These are phyloP conservation scores for Lentinula lateritia DNA, from an alignment of 768 basidiomycete species.

Conservation along the genomic window DNA sequence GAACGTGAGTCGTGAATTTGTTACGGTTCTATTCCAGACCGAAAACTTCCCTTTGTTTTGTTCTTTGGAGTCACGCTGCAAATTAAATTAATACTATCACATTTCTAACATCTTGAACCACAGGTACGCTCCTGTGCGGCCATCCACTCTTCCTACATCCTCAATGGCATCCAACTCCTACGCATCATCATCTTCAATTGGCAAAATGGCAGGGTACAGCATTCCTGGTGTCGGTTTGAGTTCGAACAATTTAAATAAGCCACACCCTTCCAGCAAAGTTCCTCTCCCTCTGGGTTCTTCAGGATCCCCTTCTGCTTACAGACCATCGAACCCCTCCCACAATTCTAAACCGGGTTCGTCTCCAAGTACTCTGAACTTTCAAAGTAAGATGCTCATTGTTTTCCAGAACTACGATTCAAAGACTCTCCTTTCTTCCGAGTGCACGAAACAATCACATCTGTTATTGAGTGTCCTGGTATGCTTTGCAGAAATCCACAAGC, in stretches of 20 bases:
- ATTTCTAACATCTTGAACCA: not conserved
- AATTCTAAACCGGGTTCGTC: slow-evolving; percentile 23
- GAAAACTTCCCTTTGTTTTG: not conserved
- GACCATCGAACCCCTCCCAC: slow-evolving; percentile 18
- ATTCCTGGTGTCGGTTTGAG: slow-evolving; percentile 25
- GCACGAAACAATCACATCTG: slow-evolving; percentile 56
- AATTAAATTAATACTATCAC: not conserved
- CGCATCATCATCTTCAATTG: not conserved
- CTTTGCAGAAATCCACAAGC: not conserved
- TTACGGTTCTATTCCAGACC: not conserved
- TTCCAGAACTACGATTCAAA: slow-evolving; percentile 67
- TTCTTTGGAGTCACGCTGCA: not conserved
- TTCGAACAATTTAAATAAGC: slow-evolving; percentile 48
- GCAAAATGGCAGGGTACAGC: slow-evolving; percentile 23
- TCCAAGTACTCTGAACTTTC: slow-evolving; percentile 6
- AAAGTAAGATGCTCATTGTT: slow-evolving; percentile 9
- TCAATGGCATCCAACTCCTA: slow-evolving; percentile 10
- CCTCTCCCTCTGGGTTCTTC: slow-evolving; percentile 20
- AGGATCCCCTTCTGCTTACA: slow-evolving; percentile 28
- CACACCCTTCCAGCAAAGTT: slow-evolving; percentile 54
- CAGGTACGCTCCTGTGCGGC: slow-evolving; percentile 8
- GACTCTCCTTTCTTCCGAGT: slow-evolving; percentile 73
- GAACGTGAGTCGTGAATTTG: slow-evolving; percentile 48
- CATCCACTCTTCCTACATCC: slow-evolving; percentile 13
- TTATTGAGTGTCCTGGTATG: slow-evolving; percentile 78